Percentiles rank a stretch among this genome's conserved stretches.
Conservation (phyloP, 2,329 filamentous ascomycete genomes). For the Epichloe baconii region DNA sequence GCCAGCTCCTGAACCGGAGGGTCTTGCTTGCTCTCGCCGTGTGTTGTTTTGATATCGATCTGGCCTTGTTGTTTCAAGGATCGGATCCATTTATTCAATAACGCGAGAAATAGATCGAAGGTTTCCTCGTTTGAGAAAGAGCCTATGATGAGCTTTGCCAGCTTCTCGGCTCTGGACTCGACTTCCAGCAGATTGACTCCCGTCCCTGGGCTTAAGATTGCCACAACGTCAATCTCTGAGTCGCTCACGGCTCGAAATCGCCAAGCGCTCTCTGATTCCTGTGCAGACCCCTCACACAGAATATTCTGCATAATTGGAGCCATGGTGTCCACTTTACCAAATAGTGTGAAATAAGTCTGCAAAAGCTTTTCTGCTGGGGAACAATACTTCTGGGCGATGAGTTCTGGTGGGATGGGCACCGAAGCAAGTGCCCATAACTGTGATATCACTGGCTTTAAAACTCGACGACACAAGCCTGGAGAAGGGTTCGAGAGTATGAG, state of each 20-base stretch:
- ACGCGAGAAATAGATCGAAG: conserved; percentile 43
- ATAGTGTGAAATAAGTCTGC: conserved; percentile 43
- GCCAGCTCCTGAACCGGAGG: conserved; percentile 37
- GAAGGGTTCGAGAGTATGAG: conserved; percentile 53
- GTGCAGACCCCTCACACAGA: conserved; percentile 36
- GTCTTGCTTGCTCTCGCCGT: conserved; percentile 16
- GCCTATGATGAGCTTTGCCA: conserved; percentile 36
- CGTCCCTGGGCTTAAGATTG: conserved; percentile 12
- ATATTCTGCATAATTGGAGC: conserved; percentile 38
- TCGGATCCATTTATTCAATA: conserved; percentile 34
- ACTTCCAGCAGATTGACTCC: conserved; percentile 29
- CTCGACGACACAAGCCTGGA: conserved; percentile 47
- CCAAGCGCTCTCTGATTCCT: conserved; percentile 31
- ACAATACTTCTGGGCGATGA: conserved; percentile 26
- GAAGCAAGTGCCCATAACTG: conserved; percentile 51
- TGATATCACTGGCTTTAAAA: conserved; percentile 44
- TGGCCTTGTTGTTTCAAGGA: conserved; percentile 14
- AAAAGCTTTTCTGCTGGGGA: conserved; percentile 37
- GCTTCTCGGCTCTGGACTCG: conserved; percentile 32
- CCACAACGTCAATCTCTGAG: conserved; percentile 39
- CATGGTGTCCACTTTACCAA: conserved; percentile 37
- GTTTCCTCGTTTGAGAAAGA: conserved; percentile 42
- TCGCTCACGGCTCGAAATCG: conserved; percentile 31
- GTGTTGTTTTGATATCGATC: conserved; percentile 13
- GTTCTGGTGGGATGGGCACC: conserved; percentile 26